Evolutionary conservation across 345 rosid genomes (phyloP).

Genomic region (Pseudoturritis turrita): DNA sequence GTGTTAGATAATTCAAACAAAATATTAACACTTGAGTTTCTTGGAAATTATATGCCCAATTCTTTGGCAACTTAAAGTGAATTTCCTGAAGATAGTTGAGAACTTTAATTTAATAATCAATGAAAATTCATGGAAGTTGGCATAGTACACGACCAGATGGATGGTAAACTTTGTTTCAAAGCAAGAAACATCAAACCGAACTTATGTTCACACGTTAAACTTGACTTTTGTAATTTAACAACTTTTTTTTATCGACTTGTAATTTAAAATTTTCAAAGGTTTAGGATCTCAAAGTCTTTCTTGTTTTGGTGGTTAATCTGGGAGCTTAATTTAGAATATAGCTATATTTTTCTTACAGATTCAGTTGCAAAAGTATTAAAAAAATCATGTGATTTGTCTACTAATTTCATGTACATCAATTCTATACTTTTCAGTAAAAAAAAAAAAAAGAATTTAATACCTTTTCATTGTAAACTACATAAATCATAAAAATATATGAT

Average conservation of each 20-base stretch:
- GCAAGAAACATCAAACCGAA: conserved; percentile 13
- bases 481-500: too few species aligned
- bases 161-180: not conserved
- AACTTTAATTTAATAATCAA: not conserved
- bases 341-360: not conserved
- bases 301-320: conserved; percentile 7
- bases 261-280: not conserved
- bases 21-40: not conserved
- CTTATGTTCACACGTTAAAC: conserved; percentile 24
- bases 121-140: conserved; percentile 25
- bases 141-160: not conserved
- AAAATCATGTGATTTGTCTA: too few species aligned
- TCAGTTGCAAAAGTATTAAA: too few species aligned
- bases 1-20: not conserved
- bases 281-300: conserved; percentile 5
- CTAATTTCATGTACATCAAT: too few species aligned
- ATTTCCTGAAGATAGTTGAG: conserved; percentile 17
- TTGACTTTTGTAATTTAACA: conserved; percentile 9
- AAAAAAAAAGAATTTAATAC: too few species aligned
- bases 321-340: not conserved
- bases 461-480: too few species aligned
- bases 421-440: too few species aligned
- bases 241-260: not conserved
- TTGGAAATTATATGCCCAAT: conserved; percentile 5
- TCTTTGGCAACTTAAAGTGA: conserved; percentile 4